Conservation (phyloP, 1,284 basidiomycete species). For the Trametes polyzona region DNA sequence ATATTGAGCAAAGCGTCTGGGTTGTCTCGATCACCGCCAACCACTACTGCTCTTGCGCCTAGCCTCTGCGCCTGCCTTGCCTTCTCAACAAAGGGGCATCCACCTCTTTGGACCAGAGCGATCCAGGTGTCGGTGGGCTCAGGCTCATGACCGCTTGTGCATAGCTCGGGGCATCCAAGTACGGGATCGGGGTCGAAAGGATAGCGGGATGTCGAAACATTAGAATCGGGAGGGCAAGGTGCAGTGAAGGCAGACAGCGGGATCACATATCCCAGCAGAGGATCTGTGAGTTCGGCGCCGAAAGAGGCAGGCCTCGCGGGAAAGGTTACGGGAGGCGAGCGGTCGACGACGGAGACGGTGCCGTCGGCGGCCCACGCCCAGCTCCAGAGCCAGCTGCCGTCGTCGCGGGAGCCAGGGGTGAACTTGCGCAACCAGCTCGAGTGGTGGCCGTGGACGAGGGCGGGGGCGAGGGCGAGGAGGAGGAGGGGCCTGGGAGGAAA, state of each 20-base stretch:
- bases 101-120: conserved; percentile 84
- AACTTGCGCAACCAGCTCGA: conserved; percentile 36
- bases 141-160: conserved; percentile 56
- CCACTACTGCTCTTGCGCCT: conserved; percentile 87
- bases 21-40: conserved; percentile 80
- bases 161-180: conserved; percentile 67
- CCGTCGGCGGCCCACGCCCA: conserved; percentile 74
- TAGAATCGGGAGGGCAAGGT: conserved; percentile 47
- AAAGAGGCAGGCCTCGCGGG: conserved; percentile 71
- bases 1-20: conserved; percentile 87
- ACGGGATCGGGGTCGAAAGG: conserved; percentile 42
- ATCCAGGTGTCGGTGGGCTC: conserved; percentile 75
- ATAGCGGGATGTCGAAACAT: conserved; percentile 19
- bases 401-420: conserved; percentile 29
- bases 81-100: conserved; percentile 89
- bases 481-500: conserved; percentile 23
- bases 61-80: conserved; percentile 79
- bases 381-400: conserved; percentile 46
- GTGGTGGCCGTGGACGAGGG: conserved; percentile 21
- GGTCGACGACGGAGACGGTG: conserved; percentile 78
- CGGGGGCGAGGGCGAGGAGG: conserved; percentile 24
- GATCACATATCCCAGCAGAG: conserved; percentile 78
- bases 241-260: conserved; percentile 73
- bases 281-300: conserved; percentile 69
- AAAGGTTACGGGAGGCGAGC: conserved; percentile 65